A percentile compares a stretch with the other conserved stretches of the same genome.
phyloP scores from a whole-genome alignment of 2,329 filamentous ascomycete species.

The Knoxdaviesia capensis region DNA sequence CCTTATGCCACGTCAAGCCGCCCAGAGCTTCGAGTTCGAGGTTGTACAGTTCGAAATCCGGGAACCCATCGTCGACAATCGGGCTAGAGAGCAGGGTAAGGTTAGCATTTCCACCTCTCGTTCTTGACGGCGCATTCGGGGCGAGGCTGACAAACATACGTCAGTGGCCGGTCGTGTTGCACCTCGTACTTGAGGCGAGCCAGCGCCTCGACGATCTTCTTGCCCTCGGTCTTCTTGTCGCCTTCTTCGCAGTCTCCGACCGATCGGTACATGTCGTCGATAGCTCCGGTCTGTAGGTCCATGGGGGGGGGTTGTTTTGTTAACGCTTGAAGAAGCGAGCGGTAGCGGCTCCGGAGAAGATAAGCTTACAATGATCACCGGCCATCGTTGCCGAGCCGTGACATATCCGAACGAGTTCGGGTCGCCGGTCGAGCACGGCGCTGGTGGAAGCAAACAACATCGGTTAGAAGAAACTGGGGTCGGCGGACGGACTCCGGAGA shows the following conservation, averaged over 20 bases:
- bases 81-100: conserved; percentile 27
- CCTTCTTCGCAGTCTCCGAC: conserved; percentile 37
- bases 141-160: conserved; percentile 24
- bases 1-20: conserved; percentile 45
- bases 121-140: neutral
- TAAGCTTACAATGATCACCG: conserved; percentile 59
- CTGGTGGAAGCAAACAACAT: conserved; percentile 20
- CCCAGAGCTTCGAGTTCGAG: conserved; percentile 58
- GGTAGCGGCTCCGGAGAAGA: neutral
- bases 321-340: neutral
- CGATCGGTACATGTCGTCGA: conserved; percentile 82
- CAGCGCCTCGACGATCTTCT: conserved; percentile 62
- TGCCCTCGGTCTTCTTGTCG: conserved; percentile 58
- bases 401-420: conserved; percentile 69
- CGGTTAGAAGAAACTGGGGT: neutral
- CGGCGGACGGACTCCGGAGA: neutral
- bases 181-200: conserved; percentile 83
- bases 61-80: conserved; percentile 53
- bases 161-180: conserved; percentile 66
- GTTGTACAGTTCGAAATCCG: conserved; percentile 70
- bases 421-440: conserved; percentile 61
- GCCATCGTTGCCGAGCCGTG: conserved; percentile 79
- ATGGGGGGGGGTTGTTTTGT: neutral
- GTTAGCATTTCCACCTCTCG: conserved; percentile 1
- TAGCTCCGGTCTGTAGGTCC: conserved; percentile 55